Conservation (phyloP, 768 basidiomycete species). For the Mycena epipterygia region DNA sequence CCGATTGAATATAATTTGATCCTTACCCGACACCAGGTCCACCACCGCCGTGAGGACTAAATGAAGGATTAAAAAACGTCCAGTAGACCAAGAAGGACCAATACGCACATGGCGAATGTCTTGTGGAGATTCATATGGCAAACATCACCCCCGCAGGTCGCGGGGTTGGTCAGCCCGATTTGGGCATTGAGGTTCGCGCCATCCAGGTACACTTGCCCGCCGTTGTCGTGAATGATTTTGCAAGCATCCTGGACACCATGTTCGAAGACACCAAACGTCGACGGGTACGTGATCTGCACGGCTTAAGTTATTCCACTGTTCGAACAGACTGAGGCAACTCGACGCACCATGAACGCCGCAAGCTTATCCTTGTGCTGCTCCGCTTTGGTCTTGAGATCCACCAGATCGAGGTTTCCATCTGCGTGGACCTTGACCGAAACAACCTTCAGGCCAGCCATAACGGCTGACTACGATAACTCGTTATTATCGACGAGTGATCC, state of each 20-base stretch:
- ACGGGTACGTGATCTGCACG: conserved; percentile 93
- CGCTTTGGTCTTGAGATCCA: conserved; percentile 88
- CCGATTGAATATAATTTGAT: conserved; percentile 21
- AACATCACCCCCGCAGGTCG: conserved; percentile 96
- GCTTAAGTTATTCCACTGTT: conserved; percentile 12
- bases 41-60: conserved; percentile 95
- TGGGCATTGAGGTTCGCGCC: conserved; percentile 97
- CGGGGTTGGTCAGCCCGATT: conserved; percentile 92
- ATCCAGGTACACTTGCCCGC: conserved; percentile 98
- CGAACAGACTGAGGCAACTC: not conserved
- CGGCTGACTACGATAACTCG: conserved; percentile 80
- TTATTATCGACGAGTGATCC: conserved; percentile 32
- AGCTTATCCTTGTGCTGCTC: conserved; percentile 92
- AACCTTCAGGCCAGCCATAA: conserved; percentile 97
- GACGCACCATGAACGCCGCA: conserved; percentile 92
- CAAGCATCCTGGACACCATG: conserved; percentile 91
- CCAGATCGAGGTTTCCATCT: conserved; percentile 92
- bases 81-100: not conserved
- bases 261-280: conserved; percentile 98
- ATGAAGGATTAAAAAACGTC: not conserved
- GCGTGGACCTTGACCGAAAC: conserved; percentile 91
- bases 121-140: conserved; percentile 99
- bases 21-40: conserved; percentile 94
- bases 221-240: conserved; percentile 92
- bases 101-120: conserved; percentile 90